These are phyloP conservation scores for Mycena crocata DNA, from an alignment of 768 basidiomycete genomes.

Conservation along the genomic window DNA sequence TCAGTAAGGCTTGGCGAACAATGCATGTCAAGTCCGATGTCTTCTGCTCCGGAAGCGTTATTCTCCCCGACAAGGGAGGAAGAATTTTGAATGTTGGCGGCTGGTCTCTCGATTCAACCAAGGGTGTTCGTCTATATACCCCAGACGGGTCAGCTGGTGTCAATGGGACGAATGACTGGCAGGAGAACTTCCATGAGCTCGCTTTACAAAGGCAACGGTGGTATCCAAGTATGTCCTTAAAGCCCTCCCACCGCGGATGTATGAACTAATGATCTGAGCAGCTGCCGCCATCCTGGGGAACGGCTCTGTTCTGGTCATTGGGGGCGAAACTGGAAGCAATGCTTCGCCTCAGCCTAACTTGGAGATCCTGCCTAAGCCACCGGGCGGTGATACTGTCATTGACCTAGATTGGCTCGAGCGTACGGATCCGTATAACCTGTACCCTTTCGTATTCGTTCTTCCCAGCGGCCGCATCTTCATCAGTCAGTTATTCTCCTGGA, in stretches of 20 bases:
- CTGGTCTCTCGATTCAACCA: slow-evolving; percentile 79
- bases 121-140: slow-evolving; percentile 77
- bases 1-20: slow-evolving; percentile 69
- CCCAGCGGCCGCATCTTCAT: slow-evolving; percentile 79
- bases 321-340: slow-evolving; percentile 81
- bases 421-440: slow-evolving; percentile 85
- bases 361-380: slow-evolving; percentile 76
- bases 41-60: slow-evolving; percentile 80
- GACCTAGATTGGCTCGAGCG: slow-evolving; percentile 74
- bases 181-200: slow-evolving; percentile 72
- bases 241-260: neutral
- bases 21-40: slow-evolving; percentile 86
- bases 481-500: slow-evolving; percentile 54
- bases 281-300: slow-evolving; percentile 76
- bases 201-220: slow-evolving; percentile 57
- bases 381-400: slow-evolving; percentile 69
- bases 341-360: slow-evolving; percentile 73
- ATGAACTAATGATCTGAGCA: slow-evolving; percentile 57
- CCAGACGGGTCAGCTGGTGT: slow-evolving; percentile 76
- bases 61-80: slow-evolving; percentile 80
- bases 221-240: slow-evolving; percentile 47
- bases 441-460: slow-evolving; percentile 80
- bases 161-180: slow-evolving; percentile 84
- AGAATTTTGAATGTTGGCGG: slow-evolving; percentile 76
- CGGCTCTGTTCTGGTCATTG: slow-evolving; percentile 65